A percentile compares a stretch with the other conserved stretches of the same genome.
These are phyloP conservation scores for Fremontodendron californicum DNA, from an alignment of 345 rosid genomes.

Conservation along the genomic window DNA sequence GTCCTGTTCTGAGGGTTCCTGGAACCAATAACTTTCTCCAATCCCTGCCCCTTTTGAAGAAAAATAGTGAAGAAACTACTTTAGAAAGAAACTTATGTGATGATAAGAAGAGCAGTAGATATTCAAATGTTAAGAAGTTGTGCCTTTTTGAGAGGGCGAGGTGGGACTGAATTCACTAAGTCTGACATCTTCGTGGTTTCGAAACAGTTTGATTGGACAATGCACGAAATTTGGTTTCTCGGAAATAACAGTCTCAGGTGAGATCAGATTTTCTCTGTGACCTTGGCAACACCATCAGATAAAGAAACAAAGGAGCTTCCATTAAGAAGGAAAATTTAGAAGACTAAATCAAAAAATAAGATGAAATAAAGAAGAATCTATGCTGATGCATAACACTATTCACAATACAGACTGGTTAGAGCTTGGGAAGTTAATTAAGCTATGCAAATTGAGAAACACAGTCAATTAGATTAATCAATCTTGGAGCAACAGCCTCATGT, in stretches of 20 bases:
- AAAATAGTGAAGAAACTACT: slow-evolving; percentile 8
- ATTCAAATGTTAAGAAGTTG: slow-evolving; percentile 16
- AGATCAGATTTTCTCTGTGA: slow-evolving; percentile 26
- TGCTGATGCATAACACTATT: not conserved
- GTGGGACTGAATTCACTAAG: slow-evolving; percentile 34
- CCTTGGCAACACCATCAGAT: slow-evolving; percentile 31
- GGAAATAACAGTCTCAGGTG: slow-evolving; percentile 27
- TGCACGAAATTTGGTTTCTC: slow-evolving; percentile 39
- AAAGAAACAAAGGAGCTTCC: slow-evolving; percentile 3
- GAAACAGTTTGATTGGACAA: slow-evolving; percentile 44
- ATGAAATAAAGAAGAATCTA: not conserved
- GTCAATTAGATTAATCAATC: not conserved
- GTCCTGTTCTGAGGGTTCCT: slow-evolving; percentile 43
- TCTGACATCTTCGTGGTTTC: slow-evolving; percentile 32
- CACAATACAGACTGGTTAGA: not conserved
- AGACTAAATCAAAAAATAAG: not conserved
- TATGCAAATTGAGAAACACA: not conserved
- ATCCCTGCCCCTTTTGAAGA: slow-evolving; percentile 36
- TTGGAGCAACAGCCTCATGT: not conserved
- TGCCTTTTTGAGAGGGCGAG: slow-evolving; percentile 53
- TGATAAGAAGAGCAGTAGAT: slow-evolving; percentile 13
- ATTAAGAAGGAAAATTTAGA: not conserved
- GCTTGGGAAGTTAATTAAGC: not conserved
- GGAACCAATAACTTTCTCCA: slow-evolving; percentile 41
- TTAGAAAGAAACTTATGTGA: not conserved